Evolutionary conservation across 2,329 filamentous ascomycete genomes (phyloP).

Genomic region (Thyridium curvatum): DNA sequence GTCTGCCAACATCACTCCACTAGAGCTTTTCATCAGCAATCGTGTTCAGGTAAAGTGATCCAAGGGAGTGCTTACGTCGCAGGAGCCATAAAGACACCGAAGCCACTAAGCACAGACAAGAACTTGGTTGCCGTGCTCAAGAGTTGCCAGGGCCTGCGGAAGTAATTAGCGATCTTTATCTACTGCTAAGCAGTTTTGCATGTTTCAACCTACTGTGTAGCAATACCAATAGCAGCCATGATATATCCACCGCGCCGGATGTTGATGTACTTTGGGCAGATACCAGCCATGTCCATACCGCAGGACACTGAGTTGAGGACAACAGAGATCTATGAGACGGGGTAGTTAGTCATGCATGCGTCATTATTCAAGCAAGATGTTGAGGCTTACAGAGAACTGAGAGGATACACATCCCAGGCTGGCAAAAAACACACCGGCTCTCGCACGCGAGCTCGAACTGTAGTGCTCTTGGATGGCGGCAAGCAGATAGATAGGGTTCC

Average conservation of each 20-base stretch:
- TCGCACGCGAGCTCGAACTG: slow-evolving; percentile 11
- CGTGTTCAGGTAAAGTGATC: slow-evolving; percentile 22
- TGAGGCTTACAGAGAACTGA: slow-evolving; percentile 15
- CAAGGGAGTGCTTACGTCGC: slow-evolving; percentile 20
- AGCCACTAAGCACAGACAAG: slow-evolving; percentile 17
- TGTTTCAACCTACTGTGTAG: slow-evolving; percentile 7
- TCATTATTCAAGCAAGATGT: slow-evolving; percentile 1
- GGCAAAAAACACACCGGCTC: slow-evolving; percentile 18
- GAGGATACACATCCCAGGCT: slow-evolving; percentile 15
- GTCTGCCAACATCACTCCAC: slow-evolving; percentile 8
- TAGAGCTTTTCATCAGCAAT: slow-evolving; percentile 14
- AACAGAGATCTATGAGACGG: slow-evolving; percentile 2
- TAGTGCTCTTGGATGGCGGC: slow-evolving; percentile 16
- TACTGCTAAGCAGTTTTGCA: too few relatives aligned
- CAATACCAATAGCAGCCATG: slow-evolving; percentile 5
- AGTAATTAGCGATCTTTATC: background rate
- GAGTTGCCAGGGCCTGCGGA: slow-evolving; percentile 18
- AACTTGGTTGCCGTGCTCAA: slow-evolving; percentile 18
- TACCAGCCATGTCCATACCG: slow-evolving; percentile 1
- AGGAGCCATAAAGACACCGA: slow-evolving; percentile 37
- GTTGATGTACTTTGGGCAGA: background rate
- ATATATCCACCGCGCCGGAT: slow-evolving; percentile 6
- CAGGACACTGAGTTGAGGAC: slow-evolving; percentile 2
- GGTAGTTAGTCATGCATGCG: background rate
- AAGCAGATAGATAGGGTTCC: slow-evolving; percentile 17